These are phyloP conservation scores for Raphanus sativus DNA, from an alignment of 345 rosid genomes.

Conservation along the genomic window DNA sequence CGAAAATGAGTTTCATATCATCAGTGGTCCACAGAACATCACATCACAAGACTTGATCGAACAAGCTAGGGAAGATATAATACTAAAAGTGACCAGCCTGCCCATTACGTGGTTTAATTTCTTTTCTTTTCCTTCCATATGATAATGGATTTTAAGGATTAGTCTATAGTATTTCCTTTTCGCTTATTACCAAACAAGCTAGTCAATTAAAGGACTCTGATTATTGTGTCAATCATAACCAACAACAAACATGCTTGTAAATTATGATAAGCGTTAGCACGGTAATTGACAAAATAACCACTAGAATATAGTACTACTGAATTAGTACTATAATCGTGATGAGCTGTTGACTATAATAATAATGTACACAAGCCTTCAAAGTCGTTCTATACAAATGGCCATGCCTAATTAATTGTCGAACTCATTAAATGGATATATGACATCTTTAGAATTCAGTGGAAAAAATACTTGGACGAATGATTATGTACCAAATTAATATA, in stretches of 20 bases:
- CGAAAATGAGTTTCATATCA: background rate
- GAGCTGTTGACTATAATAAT: slow-evolving; percentile 8
- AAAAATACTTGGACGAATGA: background rate
- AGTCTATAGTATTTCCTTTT: background rate
- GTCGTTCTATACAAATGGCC: slow-evolving; percentile 20
- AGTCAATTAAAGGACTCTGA: slow-evolving; percentile 2
- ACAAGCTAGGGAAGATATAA: background rate
- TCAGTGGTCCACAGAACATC: background rate
- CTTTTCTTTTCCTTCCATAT: background rate
- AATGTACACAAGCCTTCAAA: background rate
- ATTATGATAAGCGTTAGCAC: slow-evolving; percentile 14
- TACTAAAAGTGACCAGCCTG: background rate
- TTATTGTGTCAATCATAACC: slow-evolving; percentile 13
- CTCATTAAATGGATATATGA: background rate
- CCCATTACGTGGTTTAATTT: background rate
- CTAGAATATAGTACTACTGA: background rate
- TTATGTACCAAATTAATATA: background rate
- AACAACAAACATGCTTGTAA: background rate
- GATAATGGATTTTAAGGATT: background rate
- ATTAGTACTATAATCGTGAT: background rate
- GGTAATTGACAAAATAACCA: slow-evolving; percentile 8
- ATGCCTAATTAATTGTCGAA: slow-evolving; percentile 1
- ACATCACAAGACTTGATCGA: background rate
- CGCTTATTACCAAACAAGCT: background rate
- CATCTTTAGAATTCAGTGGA: slow-evolving; percentile 4